Evolutionary conservation across 2,329 filamentous ascomycete genomes (phyloP).

Genomic region (Colletotrichum gloeosporioides): DNA sequence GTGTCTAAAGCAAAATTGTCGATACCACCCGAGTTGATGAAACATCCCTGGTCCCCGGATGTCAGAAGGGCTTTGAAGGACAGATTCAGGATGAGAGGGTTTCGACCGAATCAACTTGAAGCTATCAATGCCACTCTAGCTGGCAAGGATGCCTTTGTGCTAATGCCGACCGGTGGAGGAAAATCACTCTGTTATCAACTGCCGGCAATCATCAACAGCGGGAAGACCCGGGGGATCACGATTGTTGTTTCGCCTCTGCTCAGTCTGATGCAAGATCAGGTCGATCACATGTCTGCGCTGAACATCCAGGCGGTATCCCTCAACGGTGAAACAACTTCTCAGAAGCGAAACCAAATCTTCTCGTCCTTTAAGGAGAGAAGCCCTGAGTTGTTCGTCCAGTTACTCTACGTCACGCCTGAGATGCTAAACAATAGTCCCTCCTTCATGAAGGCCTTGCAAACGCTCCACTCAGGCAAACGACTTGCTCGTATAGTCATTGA

Average conservation of each 20-base stretch:
- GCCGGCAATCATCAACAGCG: slow-evolving; percentile 81
- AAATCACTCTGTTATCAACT: slow-evolving; percentile 98
- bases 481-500: slow-evolving; percentile 95
- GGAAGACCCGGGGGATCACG: slow-evolving; percentile 84
- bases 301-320: slow-evolving; percentile 82
- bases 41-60: slow-evolving; percentile 83
- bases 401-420: slow-evolving; percentile 95
- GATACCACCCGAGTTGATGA: slow-evolving; percentile 62
- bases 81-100: slow-evolving; percentile 83
- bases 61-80: slow-evolving; percentile 82
- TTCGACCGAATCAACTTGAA: slow-evolving; percentile 90
- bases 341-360: slow-evolving; percentile 71
- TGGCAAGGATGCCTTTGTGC: slow-evolving; percentile 89
- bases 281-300: slow-evolving; percentile 77
- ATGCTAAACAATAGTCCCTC: slow-evolving; percentile 85
- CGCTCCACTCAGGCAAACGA: slow-evolving; percentile 71
- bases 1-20: slow-evolving; percentile 33
- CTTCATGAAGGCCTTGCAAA: slow-evolving; percentile 70
- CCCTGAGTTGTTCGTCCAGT: slow-evolving; percentile 79
- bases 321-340: slow-evolving; percentile 74
- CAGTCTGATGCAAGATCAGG: slow-evolving; percentile 97
- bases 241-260: slow-evolving; percentile 94
- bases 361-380: slow-evolving; percentile 63
- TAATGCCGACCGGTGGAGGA: slow-evolving; percentile 97
- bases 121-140: slow-evolving; percentile 92